Conservation (phyloP, 345 rosid species). For the Melaleuca alternifolia region DNA sequence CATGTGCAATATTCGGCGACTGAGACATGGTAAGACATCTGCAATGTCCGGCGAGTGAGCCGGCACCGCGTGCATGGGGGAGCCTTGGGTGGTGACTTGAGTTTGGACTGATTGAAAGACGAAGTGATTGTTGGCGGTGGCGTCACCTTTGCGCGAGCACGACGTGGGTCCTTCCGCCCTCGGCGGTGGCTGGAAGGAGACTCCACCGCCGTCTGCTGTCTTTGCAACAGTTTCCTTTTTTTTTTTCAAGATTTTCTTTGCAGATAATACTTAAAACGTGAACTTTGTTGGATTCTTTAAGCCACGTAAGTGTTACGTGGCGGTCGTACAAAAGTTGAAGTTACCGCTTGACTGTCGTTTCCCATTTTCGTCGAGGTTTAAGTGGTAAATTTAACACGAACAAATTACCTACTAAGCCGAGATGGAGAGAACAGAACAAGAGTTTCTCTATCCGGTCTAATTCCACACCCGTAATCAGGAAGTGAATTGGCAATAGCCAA, state of each 20-base stretch:
- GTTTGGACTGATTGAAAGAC: neutral
- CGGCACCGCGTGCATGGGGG: neutral
- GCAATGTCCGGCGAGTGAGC: no score
- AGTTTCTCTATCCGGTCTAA: no score
- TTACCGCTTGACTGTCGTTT: neutral
- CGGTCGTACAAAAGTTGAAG: neutral
- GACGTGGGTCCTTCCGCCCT: neutral
- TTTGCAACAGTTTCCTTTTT: neutral
- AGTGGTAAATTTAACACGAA: neutral
- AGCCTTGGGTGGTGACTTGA: neutral
- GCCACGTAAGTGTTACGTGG: neutral
- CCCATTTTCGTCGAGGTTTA: neutral
- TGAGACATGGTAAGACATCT: no score
- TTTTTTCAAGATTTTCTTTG: neutral
- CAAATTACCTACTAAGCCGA: no score
- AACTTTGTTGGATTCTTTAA: neutral
- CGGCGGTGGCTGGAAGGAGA: neutral
- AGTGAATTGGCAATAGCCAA: no score
- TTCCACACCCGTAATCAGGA: no score
- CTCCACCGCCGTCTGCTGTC: neutral
- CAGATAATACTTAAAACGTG: neutral
- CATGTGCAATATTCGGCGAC: no score
- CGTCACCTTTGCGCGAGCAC: neutral
- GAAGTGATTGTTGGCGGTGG: neutral
- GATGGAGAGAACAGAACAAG: no score